phyloP scores from a whole-genome alignment of 768 basidiomycete species.

The Xerocomus spinulosus region DNA sequence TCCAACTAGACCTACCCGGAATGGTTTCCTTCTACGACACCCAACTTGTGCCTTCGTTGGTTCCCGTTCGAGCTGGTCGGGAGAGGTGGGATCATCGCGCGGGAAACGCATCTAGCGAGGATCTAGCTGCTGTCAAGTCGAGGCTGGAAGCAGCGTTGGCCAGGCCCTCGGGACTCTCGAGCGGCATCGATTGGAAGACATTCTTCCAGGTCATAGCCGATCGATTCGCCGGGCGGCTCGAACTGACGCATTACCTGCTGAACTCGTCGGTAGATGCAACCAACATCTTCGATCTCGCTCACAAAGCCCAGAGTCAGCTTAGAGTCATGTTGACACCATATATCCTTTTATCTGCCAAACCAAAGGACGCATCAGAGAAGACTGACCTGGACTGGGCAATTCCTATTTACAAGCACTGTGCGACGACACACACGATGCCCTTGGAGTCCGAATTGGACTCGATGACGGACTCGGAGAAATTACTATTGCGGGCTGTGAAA shows the following conservation, averaged over 20 bases:
- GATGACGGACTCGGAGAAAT: conserved; percentile 18
- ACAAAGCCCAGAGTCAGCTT: conserved; percentile 12
- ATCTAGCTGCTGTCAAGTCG: not conserved
- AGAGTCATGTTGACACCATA: conserved; percentile 22
- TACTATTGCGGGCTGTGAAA: not conserved
- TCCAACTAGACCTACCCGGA: not conserved
- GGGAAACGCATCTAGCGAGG: not conserved
- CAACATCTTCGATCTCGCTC: not conserved
- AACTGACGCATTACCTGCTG: conserved; percentile 18
- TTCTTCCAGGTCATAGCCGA: not conserved
- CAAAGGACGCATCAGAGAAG: not conserved
- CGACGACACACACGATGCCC: conserved; percentile 14
- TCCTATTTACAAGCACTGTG: conserved; percentile 25
- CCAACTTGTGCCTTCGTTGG: not conserved
- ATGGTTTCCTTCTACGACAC: not conserved
- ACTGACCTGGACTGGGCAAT: conserved; percentile 19
- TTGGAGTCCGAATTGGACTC: not conserved
- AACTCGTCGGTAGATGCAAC: conserved; percentile 2
- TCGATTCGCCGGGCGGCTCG: conserved; percentile 27
- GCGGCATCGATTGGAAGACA: not conserved
- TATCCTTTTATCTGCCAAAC: conserved; percentile 9
- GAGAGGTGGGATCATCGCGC: not conserved
- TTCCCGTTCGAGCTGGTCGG: not conserved
- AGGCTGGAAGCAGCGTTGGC: not conserved
- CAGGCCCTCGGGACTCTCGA: not conserved